Conservation (phyloP, 495 filamentous ascomycete genomes). For the Neurospora discreta region DNA sequence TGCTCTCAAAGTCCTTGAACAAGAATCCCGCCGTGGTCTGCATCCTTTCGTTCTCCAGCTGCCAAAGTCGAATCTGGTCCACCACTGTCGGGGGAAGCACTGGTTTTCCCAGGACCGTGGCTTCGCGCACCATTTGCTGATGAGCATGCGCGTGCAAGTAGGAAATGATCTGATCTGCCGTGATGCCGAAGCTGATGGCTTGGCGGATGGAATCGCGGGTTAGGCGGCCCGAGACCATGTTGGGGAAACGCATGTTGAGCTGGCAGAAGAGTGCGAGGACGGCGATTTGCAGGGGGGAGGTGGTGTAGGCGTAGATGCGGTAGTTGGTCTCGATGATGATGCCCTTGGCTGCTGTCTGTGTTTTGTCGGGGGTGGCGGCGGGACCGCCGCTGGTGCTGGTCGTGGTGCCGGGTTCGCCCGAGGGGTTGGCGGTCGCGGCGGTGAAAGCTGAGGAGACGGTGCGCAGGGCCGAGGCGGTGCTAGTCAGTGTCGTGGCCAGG, state of each 20-base stretch:
- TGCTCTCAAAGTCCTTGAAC: conserved; percentile 75
- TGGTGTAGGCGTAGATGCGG: conserved; percentile 92
- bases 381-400: conserved; percentile 28
- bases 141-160: conserved; percentile 87
- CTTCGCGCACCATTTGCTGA: conserved; percentile 70
- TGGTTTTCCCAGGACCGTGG: conserved; percentile 42
- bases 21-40: conserved; percentile 69
- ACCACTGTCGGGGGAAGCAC: conserved; percentile 89
- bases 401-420: conserved; percentile 12
- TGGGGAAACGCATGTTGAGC: conserved; percentile 78
- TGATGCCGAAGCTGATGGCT: conserved; percentile 85
- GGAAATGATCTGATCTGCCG: conserved; percentile 81
- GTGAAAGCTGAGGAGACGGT: conserved; percentile 45
- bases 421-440: conserved; percentile 36
- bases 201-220: conserved; percentile 75
- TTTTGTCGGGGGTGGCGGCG: conserved; percentile 3
- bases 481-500: conserved; percentile 84
- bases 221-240: conserved; percentile 81
- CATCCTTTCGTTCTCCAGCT: conserved; percentile 91
- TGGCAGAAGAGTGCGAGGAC: conserved; percentile 84
- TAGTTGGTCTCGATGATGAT: conserved; percentile 99
- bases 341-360: conserved; percentile 43
- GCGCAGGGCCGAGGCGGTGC: conserved; percentile 63
- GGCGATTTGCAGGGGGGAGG: conserved; percentile 82
- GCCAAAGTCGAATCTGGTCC: conserved; percentile 95